Evolutionary conservation across 108 stramenopile genomes (phyloP), one percentile per base, ranked within the genome.

Genomic region (Phaeodactylum tricornutum): DNA sequence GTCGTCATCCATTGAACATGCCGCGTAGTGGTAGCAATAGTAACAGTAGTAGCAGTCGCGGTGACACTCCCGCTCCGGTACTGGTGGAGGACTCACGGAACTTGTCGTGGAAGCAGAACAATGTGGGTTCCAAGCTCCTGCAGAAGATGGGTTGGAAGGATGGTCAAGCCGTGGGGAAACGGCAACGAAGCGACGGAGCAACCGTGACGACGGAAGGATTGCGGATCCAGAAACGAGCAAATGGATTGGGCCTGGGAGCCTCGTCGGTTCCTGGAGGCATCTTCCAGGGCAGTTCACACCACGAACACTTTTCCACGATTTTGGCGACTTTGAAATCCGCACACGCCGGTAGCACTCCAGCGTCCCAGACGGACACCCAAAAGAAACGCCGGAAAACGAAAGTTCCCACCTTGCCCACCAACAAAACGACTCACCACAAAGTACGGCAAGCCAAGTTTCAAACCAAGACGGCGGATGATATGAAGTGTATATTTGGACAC

Each of bases 81-180:
- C n/a, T n/a, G n/a, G n/a, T n/a, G n/a, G n/a, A n/a, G n/a, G 87
- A 90, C 49, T 69, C 61, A 8, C 78, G 84, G 9, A 90, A 90
- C 50, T 51, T 68, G 7, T 57, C 69, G 53, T 90, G 88, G 88
- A 63, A 49, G 25, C 64, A 72, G 29, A 65, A 67, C 51, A 79
- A 81, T 56, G 43, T 50, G 7, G 94, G 89, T 0, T 45, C 66
- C 21, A 67, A 64, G 46, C 62, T 93, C 67, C 68, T 95, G 28
- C 33, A 64, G 12, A 91, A 92, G 55, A 92, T 95, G 91, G 94
- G 94, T 24, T 95, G 90, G 89, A 81, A 71, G 39, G 84, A 95
- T 35, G 87, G 86, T 2, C 40, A 69, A 39, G 91, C 81, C 21
- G 66, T 95, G n/a, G 94, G 94, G 27, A 81, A 77, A 28, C 39